Evolutionary conservation across 2,329 filamentous ascomycete species (phyloP), one percentile per base, ranked within the genome.

Genomic region (Microcera coccophila): DNA sequence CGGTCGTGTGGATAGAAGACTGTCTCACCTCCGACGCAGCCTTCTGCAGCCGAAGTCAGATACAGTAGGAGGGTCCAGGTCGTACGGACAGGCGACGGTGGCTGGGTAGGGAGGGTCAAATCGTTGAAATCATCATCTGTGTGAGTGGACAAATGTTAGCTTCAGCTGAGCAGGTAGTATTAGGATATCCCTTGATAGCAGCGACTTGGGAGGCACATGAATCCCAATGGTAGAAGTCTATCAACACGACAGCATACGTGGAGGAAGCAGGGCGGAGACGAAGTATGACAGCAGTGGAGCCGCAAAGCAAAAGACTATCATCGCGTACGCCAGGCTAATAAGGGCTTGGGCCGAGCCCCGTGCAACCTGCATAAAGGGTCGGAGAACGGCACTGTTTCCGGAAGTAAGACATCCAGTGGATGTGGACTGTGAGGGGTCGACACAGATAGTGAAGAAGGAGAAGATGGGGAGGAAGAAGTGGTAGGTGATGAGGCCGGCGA

Each of bases 51-150:
- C 1, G 84, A 88, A 1, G 87, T 93, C 41, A 96, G 75, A 60
- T 96, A 97, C 26, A 96, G 77, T 0, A 96, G 74, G 4, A 95
- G 71, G 0, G 91, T 96, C 90, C 90, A 96, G 0, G 90, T 96
- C 4, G 91, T 96, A 22, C 62, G 59, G 20, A 60, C 64, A 19
- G 59, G 55, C 20, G 60, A 49, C 0, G 63, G 60, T 15, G 55
- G 56, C 16, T 61, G 54, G 3, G 52, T 38, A 3, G 58, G 71
- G 34, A 93, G 69, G 1, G 69, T 75, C 19, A 96, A 66, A 41
- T 78, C 74, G 61, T 95, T 95, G 39, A 81, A 87, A 59, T 96
- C 90, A 65, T 97, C 91, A 59, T 95, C 88, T 93, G 57, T 4
- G 11, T 24, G 29, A n/a, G 22, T n/a, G 33, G 18, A 14, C 17